These are phyloP conservation scores for Phialemoniopsis sp. DNA, from an alignment of 2,329 filamentous ascomycete species.

Conservation along the genomic window DNA sequence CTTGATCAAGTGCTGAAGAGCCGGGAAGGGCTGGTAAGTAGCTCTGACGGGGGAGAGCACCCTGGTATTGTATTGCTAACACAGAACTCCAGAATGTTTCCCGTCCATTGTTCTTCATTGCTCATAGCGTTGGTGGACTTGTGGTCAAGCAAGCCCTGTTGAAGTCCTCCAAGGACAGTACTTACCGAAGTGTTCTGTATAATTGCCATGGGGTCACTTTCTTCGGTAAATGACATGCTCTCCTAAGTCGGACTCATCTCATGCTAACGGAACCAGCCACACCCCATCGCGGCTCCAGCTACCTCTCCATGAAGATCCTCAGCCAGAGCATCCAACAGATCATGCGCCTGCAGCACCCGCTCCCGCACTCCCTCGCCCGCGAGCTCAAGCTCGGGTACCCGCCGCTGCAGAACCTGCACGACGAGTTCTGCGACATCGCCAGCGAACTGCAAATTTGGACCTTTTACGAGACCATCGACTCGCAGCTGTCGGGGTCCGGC, in stretches of 20 bases:
- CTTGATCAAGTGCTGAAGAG: constrained; percentile 35
- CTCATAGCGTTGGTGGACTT: constrained; percentile 57
- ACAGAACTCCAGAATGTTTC: constrained; percentile 19
- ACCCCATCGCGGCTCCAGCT: constrained; percentile 60
- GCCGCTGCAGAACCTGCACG: constrained; percentile 43
- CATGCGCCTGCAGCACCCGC: constrained; percentile 43
- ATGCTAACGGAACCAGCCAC: constrained; percentile 34
- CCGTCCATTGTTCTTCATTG: constrained; percentile 56
- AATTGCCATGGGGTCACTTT: constrained; percentile 60
- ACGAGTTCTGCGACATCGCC: constrained; percentile 51
- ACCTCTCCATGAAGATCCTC: constrained; percentile 55
- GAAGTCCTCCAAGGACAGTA: constrained; percentile 32
- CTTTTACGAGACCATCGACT: constrained; percentile 60
- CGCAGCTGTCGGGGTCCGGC: constrained; percentile 42
- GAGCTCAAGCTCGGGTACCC: constrained; percentile 46
- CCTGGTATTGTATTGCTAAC: background rate
- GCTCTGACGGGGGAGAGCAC: background rate
- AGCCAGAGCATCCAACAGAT: constrained; percentile 47
- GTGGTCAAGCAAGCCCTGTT: constrained; percentile 54
- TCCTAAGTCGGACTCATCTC: no score
- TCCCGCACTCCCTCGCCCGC: constrained; percentile 45
- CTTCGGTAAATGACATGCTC: constrained; percentile 37
- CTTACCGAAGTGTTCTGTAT: constrained; percentile 40
- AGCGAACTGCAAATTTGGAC: constrained; percentile 59
- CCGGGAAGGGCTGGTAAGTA: constrained; percentile 13